Evolutionary conservation across 352 stramenopile genomes (phyloP).

Genomic region (Pythium catenulatum): DNA sequence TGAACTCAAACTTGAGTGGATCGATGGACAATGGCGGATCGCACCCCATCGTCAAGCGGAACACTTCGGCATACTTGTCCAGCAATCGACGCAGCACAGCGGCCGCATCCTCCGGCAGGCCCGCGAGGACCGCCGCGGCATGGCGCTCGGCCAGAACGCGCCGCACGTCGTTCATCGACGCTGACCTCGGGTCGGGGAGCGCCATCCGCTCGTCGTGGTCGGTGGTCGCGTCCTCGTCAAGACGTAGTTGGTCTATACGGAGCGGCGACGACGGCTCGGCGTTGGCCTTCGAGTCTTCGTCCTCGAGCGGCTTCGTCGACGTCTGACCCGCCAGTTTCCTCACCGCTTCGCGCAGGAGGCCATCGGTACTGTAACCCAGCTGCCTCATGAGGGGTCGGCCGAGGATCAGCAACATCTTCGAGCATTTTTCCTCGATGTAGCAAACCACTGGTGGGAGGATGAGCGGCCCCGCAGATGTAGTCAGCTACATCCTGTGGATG

Average conservation of each 20-base stretch:
- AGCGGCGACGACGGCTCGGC: too few species aligned
- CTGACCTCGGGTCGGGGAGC: neutral
- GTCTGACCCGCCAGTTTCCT: neutral
- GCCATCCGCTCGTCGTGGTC: slow-evolving; percentile 1
- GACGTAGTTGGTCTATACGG: too few species aligned
- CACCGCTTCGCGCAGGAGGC: neutral
- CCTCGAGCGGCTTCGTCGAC: too few species aligned
- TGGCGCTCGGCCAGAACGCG: neutral
- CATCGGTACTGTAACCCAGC: neutral
- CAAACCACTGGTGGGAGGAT: neutral
- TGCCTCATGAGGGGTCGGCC: neutral
- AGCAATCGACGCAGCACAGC: too few species aligned
- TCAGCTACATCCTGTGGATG: neutral
- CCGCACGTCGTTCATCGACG: neutral
- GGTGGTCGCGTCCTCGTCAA: too few species aligned
- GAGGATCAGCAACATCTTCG: neutral
- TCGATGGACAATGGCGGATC: neutral
- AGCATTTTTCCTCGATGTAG: neutral
- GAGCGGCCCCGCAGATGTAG: neutral
- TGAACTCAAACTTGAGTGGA: neutral
- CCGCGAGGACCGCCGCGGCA: neutral
- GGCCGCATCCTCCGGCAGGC: neutral
- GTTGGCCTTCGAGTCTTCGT: too few species aligned
- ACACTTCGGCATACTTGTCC: neutral
- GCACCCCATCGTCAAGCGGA: neutral